Evolutionary conservation across 2,329 filamentous ascomycete species (phyloP).

Genomic region (Cladosporium sp.): DNA sequence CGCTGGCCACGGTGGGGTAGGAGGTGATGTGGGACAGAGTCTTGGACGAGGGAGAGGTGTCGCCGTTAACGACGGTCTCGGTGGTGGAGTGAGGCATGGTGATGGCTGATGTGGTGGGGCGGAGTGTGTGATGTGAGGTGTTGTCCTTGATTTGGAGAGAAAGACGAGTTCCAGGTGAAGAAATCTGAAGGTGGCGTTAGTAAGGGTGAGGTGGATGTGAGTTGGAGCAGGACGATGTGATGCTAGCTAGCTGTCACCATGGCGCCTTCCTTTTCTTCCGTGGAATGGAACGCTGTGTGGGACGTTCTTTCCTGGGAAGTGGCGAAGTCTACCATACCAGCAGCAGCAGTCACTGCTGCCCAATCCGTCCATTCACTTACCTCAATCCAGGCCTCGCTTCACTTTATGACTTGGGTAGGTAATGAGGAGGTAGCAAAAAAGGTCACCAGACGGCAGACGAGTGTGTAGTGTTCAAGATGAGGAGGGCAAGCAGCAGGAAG

Average conservation of each 20-base stretch:
- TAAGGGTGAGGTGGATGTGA: not conserved
- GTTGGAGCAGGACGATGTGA: too few species aligned
- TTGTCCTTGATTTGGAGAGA: not conserved
- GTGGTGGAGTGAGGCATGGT: constrained; percentile 48
- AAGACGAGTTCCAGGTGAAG: not conserved
- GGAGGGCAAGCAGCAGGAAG: not conserved
- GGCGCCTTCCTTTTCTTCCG: too few species aligned
- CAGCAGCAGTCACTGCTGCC: too few species aligned
- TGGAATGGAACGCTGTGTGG: too few species aligned
- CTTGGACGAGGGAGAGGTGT: constrained; percentile 42
- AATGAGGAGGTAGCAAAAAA: too few species aligned
- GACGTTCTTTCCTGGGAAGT: too few species aligned
- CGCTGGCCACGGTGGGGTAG: constrained; percentile 78
- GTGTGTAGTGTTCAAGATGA: not conserved
- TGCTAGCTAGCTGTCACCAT: too few species aligned
- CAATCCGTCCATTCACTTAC: too few species aligned
- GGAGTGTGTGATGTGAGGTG: not conserved
- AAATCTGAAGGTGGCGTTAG: not conserved
- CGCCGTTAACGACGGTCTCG: constrained; percentile 41
- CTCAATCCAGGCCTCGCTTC: too few species aligned
- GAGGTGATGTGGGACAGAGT: constrained; percentile 63
- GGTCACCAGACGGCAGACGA: not conserved
- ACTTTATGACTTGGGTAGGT: too few species aligned
- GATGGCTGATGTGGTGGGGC: too few species aligned
- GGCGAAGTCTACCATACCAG: too few species aligned